phyloP scores from a whole-genome alignment of 148 eudicot genomes.

The Salicornia ramosissima region DNA sequence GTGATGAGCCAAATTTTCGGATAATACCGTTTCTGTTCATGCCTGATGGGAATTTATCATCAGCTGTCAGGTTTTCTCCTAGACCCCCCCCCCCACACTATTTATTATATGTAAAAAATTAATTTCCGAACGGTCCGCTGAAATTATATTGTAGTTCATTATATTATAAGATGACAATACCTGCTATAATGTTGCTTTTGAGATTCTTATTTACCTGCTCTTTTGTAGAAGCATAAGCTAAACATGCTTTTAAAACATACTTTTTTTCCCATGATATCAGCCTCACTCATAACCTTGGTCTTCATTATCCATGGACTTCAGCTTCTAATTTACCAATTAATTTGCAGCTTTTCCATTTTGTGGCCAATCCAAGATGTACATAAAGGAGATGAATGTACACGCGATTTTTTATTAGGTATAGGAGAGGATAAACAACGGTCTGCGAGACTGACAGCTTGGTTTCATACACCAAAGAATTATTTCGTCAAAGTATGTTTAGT shows the following conservation, averaged over 20 bases:
- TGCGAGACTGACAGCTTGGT: conserved; percentile 96
- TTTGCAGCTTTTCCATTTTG: conserved; percentile 73
- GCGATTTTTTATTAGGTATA: conserved; percentile 78
- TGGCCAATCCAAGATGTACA: conserved; percentile 71
- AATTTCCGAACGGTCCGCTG: not conserved
- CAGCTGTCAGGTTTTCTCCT: conserved; percentile 77
- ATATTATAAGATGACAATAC: not conserved
- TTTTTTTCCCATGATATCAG: not conserved
- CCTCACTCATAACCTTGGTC: not conserved
- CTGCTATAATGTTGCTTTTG: not conserved
- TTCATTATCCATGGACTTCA: not conserved
- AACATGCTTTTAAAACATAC: not conserved
- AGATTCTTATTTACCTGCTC: not conserved
- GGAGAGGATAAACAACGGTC: conserved; percentile 97
- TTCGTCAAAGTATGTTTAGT: conserved; percentile 48
- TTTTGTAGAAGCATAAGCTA: conserved; percentile 1
- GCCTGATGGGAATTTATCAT: conserved; percentile 87
- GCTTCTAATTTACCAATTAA: conserved; percentile 23
- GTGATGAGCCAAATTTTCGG: conserved; percentile 81
- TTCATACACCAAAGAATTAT: conserved; percentile 84
- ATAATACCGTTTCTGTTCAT: conserved; percentile 89
- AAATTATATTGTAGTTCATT: not conserved
- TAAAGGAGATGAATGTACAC: conserved; percentile 86
- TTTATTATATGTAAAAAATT: no score
- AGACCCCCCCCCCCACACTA: not conserved